Evolutionary conservation across 306 rosid genomes (phyloP).

Genomic region (Gynostemma pentaphyllum): DNA sequence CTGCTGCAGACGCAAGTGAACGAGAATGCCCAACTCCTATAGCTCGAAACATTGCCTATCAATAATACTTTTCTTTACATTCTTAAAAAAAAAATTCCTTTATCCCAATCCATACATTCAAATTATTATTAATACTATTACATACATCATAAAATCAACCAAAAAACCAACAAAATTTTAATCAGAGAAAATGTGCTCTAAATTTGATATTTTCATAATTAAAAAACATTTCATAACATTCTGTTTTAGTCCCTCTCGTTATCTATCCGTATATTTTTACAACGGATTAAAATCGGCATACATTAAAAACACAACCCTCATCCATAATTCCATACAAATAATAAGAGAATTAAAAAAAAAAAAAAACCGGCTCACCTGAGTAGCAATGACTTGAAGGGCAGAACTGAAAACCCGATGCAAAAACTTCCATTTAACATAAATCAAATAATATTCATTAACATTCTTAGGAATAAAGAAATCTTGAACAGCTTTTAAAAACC

Average conservation of each 20-base stretch:
- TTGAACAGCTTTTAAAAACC: slow-evolving; percentile 27
- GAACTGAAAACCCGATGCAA: slow-evolving; percentile 90
- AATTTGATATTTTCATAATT: neutral
- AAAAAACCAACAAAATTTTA: neutral
- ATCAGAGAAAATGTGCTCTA: neutral
- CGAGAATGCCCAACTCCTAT: slow-evolving; percentile 71
- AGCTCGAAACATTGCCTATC: slow-evolving; percentile 87
- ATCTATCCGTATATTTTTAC: too few relatives aligned
- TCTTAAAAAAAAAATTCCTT: neutral
- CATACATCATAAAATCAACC: too few relatives aligned
- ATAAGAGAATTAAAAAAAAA: neutral
- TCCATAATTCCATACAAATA: neutral
- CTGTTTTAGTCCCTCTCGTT: too few relatives aligned
- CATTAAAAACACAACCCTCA: neutral
- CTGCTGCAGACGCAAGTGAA: slow-evolving; percentile 93
- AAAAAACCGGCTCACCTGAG: slow-evolving; percentile 40
- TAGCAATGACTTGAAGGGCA: slow-evolving; percentile 81
- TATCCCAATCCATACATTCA: too few relatives aligned
- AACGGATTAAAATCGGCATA: too few relatives aligned
- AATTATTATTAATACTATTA: too few relatives aligned
- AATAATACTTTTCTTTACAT: slow-evolving; percentile 19
- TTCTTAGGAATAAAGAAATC: slow-evolving; percentile 60
- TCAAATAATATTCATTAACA: slow-evolving; percentile 40
- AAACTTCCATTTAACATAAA: slow-evolving; percentile 77
- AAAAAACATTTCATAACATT: too few relatives aligned